These are phyloP conservation scores for Manihot esculenta DNA, from an alignment of 441 rosid genomes.

Conservation along the genomic window DNA sequence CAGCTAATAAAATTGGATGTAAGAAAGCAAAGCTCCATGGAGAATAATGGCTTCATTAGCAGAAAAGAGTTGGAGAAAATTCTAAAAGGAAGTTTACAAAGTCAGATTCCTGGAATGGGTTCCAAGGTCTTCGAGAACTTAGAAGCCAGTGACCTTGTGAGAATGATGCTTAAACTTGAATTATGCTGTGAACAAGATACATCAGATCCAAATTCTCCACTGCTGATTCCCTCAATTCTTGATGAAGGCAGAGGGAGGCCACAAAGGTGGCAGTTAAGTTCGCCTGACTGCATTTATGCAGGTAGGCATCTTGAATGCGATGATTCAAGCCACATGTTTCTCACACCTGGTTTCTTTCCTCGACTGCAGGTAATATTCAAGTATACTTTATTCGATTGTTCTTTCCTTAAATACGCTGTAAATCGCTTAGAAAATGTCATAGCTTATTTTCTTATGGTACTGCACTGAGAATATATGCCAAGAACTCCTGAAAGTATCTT, in stretches of 20 bases:
- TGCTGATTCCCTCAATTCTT: constrained; percentile 80
- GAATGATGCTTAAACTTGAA: constrained; percentile 87
- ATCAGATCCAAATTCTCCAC: constrained; percentile 60
- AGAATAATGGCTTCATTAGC: constrained; percentile 65
- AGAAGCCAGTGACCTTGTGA: constrained; percentile 63
- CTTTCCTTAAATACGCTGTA: not conserved
- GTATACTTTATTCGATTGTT: not conserved
- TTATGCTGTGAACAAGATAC: constrained; percentile 81
- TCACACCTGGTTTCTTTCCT: constrained; percentile 90
- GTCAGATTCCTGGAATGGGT: constrained; percentile 86
- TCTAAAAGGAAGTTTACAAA: constrained; percentile 65
- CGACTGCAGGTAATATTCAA: constrained; percentile 66
- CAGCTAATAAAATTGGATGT: constrained; percentile 71
- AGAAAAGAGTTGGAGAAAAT: constrained; percentile 74
- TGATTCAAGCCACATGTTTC: constrained; percentile 85
- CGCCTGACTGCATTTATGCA: constrained; percentile 55
- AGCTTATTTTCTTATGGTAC: too few relatives aligned
- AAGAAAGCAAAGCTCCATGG: constrained; percentile 56
- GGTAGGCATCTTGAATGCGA: constrained; percentile 95
- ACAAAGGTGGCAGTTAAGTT: constrained; percentile 71
- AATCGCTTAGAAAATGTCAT: not conserved
- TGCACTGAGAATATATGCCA: not conserved
- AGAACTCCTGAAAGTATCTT: not conserved
- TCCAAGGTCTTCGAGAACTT: constrained; percentile 80
- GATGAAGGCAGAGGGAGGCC: constrained; percentile 90